A percentile compares a stretch with the other conserved stretches of the same genome.
These are phyloP conservation scores for Fagopyrum esculentum DNA, from an alignment of 148 eudicot species.

Conservation along the genomic window DNA sequence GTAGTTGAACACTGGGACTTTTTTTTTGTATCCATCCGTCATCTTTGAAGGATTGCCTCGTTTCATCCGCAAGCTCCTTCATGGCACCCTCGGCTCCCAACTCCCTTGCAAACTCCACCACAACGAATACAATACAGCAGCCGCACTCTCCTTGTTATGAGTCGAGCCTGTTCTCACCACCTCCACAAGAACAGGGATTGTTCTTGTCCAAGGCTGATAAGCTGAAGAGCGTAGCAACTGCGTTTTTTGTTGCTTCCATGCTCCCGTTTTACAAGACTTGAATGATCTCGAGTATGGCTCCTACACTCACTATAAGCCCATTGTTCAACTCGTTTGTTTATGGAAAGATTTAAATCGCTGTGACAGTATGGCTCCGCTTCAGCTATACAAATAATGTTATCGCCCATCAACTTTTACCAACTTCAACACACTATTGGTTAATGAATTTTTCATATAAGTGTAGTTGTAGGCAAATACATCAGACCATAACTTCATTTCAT, in stretches of 20 bases:
- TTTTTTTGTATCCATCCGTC: too few relatives aligned
- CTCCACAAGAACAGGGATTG: slow-evolving; percentile 80
- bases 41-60: too few relatives aligned
- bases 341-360: slow-evolving; percentile 70
- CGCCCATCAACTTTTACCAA: slow-evolving; percentile 9
- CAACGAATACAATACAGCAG: slow-evolving; percentile 50
- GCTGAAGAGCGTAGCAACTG: slow-evolving; percentile 69
- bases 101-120: slow-evolving; percentile 83
- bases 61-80: slow-evolving; percentile 57
- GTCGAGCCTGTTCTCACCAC: slow-evolving; percentile 61
- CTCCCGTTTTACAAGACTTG: slow-evolving; percentile 51
- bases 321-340: slow-evolving; percentile 62
- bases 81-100: slow-evolving; percentile 82
- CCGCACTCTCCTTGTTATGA: slow-evolving; percentile 77
- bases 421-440: too few relatives aligned
- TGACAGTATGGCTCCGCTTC: slow-evolving; percentile 82
- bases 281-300: slow-evolving; percentile 51
- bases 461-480: neutral
- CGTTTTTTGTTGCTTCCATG: slow-evolving; percentile 61
- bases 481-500: neutral
- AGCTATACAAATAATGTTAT: slow-evolving; percentile 64
- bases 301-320: slow-evolving; percentile 42
- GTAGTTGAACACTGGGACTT: too few relatives aligned
- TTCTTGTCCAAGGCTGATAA: slow-evolving; percentile 59
- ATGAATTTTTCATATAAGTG: neutral